Evolutionary conservation across 305 asterid species (phyloP), one percentile per base, ranked within the genome.

Genomic region (Nicotiana rustica): DNA sequence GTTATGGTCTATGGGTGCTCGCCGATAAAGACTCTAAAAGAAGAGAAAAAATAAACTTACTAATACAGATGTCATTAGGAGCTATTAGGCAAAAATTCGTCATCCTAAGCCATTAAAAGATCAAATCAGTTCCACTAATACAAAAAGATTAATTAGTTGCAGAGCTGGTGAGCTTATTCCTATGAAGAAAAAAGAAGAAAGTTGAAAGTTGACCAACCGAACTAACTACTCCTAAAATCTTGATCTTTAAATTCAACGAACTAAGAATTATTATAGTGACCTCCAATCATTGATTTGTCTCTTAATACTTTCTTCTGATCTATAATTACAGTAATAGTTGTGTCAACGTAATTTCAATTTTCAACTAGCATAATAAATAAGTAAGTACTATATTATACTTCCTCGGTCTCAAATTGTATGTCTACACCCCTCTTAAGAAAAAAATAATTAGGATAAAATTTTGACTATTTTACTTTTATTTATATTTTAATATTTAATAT

Each of bases 221-320:
- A 2, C 80, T 52, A 15, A 52, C 80, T 76, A 75, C 79, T 62
- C 5, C 17, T 49, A 75, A 75, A 52, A 49, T 52, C 44, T 49
- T 75, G 2, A 21, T 73, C 25, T 75, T 6, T 36, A 76, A 76
- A 55, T 55, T 76, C 66, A 29, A 76, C 47, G 47, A 29, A 55
- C 25, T 31, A 49, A 76, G 56, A 29, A 76, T 55, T 29, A 76
- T 29, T 55, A 76, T 29, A 29, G 65, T 52, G 29, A 15, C 10
- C 66, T 15, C 56, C 44, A 76, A 76, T 76, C 80, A 76, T 76
- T 76, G 66, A 52, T 15, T 76, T 76, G 66, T 55, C 80, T 75
- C 18, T 75, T 52, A 75, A 52, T 73, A 61, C 41, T 15, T 52
- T 55, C 29, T 76, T 21, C 31, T 52, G 41, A 15, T 3, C 17